Evolutionary conservation across 768 basidiomycete genomes (phyloP).

Genomic region (Candolleomyces aberdarensis): DNA sequence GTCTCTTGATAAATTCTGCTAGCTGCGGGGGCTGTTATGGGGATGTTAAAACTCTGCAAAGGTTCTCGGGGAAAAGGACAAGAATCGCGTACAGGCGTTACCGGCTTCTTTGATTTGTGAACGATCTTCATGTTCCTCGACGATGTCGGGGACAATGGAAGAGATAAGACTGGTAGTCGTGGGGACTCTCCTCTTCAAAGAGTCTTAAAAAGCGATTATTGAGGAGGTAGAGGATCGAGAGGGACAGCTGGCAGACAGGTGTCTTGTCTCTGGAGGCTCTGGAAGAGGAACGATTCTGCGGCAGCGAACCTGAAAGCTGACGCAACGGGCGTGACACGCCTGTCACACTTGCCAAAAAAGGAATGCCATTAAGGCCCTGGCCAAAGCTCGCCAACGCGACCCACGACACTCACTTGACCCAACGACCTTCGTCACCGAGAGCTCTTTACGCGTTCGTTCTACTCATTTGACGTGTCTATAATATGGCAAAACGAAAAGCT

Average conservation of each 20-base stretch:
- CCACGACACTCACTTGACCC: neutral
- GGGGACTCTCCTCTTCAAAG: neutral
- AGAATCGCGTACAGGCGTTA: slow-evolving; percentile 60
- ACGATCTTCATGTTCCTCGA: slow-evolving; percentile 84
- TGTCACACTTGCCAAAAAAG: slow-evolving; percentile 10
- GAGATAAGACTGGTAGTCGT: neutral
- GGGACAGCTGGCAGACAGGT: slow-evolving; percentile 3
- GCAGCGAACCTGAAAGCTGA: slow-evolving; percentile 24
- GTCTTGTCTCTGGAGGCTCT: neutral
- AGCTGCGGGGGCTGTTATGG: slow-evolving; percentile 69
- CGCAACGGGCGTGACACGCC: slow-evolving; percentile 25
- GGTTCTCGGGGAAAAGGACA: slow-evolving; percentile 13
- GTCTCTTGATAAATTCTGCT: slow-evolving; percentile 70
- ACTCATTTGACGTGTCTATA: slow-evolving; percentile 1
- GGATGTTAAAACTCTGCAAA: slow-evolving; percentile 17
- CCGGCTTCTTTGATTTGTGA: slow-evolving; percentile 79
- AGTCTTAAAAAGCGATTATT: slow-evolving; percentile 1
- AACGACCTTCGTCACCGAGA: neutral
- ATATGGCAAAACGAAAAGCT: slow-evolving; percentile 28
- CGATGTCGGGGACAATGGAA: slow-evolving; percentile 35
- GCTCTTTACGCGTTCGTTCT: neutral
- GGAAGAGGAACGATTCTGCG: neutral
- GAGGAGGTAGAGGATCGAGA: slow-evolving; percentile 7
- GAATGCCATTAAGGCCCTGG: neutral
- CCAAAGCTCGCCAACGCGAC: neutral